Evolutionary conservation across 371 early-diverging fungal species (phyloP), one percentile per base, ranked within the genome.

Genomic region (Saksenaea vasiformis): DNA sequence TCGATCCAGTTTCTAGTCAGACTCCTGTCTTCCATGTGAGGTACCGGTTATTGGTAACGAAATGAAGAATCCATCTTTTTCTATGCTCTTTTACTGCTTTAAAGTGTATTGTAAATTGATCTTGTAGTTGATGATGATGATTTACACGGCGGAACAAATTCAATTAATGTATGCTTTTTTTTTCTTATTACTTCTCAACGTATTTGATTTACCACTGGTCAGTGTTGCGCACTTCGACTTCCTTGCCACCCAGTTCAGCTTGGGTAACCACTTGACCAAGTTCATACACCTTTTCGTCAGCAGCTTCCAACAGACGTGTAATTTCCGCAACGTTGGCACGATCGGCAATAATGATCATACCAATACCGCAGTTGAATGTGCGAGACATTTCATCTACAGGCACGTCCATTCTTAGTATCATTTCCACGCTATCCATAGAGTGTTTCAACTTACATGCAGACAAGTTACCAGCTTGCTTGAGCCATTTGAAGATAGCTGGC

Each of bases 341-440:
- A 47, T 85, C 85, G n/a, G 93, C 95, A 27, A 97, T 87, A 3
- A 97, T 72, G 31, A 97, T 91, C 98, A 98, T 96, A 66, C 98
- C 98, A 61, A 98, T 92, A 70, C 98, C 98, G 77, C 98, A 97
- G 87, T 98, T 98, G 84, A 98, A 98, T 0, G 98, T 98, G 58
- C 97, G 87, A 9, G 94, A 88, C 89, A 98, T 89, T 77, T 98
- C 98, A 61, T 76, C 86, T 81, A 68, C n/a, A 53, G 51, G 31
- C 54, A 56, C 37, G 13, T 11, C 57, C 8, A 55, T 10, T 5
- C 36, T n/a, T n/a, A 56, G 22, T 7, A 10, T 41, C 15, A 38
- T 13, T 38, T 41, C 11, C 13, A n/a, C 43, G 3, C 5, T 47
- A 5, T n/a, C 7, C 28, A 19, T 31, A 38, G 14, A 41, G 14